Evolutionary conservation across 495 filamentous ascomycete species (phyloP), one percentile per base, ranked within the genome.

Genomic region (Penicillium lividum): DNA sequence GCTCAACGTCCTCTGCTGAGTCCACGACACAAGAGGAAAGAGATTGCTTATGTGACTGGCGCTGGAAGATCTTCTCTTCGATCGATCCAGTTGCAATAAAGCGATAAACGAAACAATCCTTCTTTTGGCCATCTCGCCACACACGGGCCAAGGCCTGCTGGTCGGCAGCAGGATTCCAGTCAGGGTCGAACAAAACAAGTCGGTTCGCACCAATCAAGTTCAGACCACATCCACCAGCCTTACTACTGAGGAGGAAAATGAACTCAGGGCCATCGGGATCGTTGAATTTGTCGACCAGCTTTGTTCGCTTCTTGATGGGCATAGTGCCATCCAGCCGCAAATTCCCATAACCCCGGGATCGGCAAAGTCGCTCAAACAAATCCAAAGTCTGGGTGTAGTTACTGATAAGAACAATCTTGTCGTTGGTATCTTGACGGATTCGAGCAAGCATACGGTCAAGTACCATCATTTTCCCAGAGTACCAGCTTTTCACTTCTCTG

Each of bases 1-100:
- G 82, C 70, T 99, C 94, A 3, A 99, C 95, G 58, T 99, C 94
- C 70, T 98, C 92, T 8, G 91, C 94, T 5, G 88, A 89, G 71
- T 99, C 94, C 8, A 99, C 94, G n/a, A 99, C 95, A 69, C 94
- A 98, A 0, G 91, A 94, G 0, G 91, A 96, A 5, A 99, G 81
- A 0, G 91, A 93, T 72, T 98, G 95, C 73, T 99, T 99, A 80
- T 99, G 94, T 4, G 90, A 94, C 68, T 99, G 94, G 7, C 94
- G 86, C 74, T 98, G 95, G 81, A 99, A 99, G 68, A 99, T 97
- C 78, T 99, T 99, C 73, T 99, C 94, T 68, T 99, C 94, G 67
- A 99, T 99, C 0, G 94, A 96, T 2, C 95, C 94, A 0, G 95
- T 97, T 1, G 92, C 89, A 62, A 99, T 98, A 77, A 99, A 98